Evolutionary conservation across 164 flowering plant species (phyloP).

Genomic region (Tetrastigma voinierianum): DNA sequence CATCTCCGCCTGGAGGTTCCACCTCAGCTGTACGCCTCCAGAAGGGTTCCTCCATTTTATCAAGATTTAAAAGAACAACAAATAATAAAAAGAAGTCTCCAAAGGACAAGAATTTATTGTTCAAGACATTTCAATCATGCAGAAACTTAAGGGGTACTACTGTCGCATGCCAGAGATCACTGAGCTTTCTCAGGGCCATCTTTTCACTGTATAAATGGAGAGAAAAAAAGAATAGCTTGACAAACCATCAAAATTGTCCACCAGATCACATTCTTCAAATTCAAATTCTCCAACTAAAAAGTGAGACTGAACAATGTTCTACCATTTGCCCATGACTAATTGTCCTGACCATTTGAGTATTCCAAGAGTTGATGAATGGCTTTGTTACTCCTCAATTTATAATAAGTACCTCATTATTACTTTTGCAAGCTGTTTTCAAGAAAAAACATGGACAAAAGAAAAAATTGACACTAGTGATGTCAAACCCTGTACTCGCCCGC

Average conservation of each 20-base stretch:
- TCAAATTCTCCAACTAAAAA: background rate
- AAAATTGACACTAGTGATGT: background rate
- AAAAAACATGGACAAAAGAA: background rate
- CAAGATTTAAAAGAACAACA: background rate
- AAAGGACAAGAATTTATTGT: too few relatives aligned
- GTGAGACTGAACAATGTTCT: background rate
- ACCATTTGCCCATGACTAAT: background rate
- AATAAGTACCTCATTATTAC: background rate
- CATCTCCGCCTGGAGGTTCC: too few relatives aligned
- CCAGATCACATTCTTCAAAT: background rate
- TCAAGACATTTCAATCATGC: background rate
- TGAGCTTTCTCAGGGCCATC: background rate
- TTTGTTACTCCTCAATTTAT: background rate
- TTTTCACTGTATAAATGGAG: background rate
- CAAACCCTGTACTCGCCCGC: conserved; percentile 89
- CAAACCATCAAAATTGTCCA: background rate
- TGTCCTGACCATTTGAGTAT: background rate
- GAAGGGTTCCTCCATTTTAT: background rate
- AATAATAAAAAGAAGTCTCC: too few relatives aligned
- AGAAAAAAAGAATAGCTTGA: background rate
- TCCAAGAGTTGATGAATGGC: background rate
- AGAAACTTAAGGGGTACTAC: background rate
- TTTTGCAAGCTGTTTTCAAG: background rate
- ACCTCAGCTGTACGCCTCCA: background rate
- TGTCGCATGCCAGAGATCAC: background rate